Base-by-base conservation (phyloP, 805 yeast genomes). In the Metschnikowia santaceciliae region DNA sequence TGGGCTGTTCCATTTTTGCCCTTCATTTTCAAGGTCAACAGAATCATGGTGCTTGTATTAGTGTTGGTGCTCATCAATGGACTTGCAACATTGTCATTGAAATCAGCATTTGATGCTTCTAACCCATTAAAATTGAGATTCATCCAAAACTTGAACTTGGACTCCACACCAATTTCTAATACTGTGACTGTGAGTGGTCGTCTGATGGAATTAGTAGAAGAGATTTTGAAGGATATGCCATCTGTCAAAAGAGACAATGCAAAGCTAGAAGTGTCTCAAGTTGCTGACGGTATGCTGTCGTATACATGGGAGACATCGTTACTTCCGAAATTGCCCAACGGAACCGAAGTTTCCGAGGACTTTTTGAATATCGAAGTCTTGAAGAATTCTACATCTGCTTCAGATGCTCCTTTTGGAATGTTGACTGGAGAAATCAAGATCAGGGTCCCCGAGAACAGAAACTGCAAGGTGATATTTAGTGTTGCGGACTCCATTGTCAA, bases 121-220 rank as follows among this genome's bases (percentile, higher is more conserved):
- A 72, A 79, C 33, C 96, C 96, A 4, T 64, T 89, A 65, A 90
- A 89, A 63, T 70, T 88, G 51, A 74, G 91, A 55, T 86, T 86
- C 60, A 68, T 82, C 34, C 91, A 90, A 66, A 68, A 71, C 1
- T 72, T 86, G 47, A 79, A 86, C 55, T 65, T 84, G 50, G 61
- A 68, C 35, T 53, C 55, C 15, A 51, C 67, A 1, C 51, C 60
- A 2, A 49, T 52, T 1, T 60, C 61, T 3, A 67, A 83, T 14
- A 61, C 59, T 32, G 82, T 81, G 17, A 67, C 66, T 22, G 75
- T 83, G 0, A 68, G 53, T 54, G 88, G 86, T 4, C 75, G 85
- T 55, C 66, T 67, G 19, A 82, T 81, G 8, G 73, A 72, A 50
- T 68, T 66, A 17, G 55, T 83, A 22, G 61, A 64, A 43, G 64